Evolutionary conservation across 805 yeast genomes (phyloP).

Genomic region (Jamesozyma gamospora): DNA sequence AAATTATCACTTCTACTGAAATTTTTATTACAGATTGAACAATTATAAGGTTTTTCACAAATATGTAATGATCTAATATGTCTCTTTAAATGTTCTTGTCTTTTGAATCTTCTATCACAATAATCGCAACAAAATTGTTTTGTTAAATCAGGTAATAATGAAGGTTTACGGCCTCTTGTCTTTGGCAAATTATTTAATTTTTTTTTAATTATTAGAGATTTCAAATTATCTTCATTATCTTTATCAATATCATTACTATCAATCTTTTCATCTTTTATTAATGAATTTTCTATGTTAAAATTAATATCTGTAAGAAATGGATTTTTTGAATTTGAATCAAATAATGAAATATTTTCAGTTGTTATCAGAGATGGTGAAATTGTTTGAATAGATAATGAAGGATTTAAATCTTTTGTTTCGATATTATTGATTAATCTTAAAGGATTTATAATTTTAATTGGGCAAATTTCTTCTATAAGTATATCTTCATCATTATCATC

Average conservation of each 20-base stretch:
- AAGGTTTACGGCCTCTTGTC: slow-evolving; percentile 57
- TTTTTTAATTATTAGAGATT: background rate
- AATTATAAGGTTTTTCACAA: slow-evolving; percentile 59
- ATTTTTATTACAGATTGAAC: slow-evolving; percentile 50
- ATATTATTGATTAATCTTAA: slow-evolving; percentile 6
- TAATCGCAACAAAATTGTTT: slow-evolving; percentile 55
- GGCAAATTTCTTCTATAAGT: slow-evolving; percentile 10
- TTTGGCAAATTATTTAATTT: slow-evolving; percentile 21
- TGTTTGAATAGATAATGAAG: background rate
- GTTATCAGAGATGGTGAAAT: background rate
- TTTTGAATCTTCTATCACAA: slow-evolving; percentile 56
- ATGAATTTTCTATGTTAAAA: background rate
- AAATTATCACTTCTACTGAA: slow-evolving; percentile 60
- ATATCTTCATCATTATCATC: slow-evolving; percentile 4
- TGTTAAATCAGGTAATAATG: slow-evolving; percentile 43
- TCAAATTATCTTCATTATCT: background rate
- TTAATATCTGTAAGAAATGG: background rate
- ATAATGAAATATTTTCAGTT: background rate
- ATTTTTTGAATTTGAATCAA: background rate
- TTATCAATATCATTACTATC: too few relatives aligned
- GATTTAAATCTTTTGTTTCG: background rate
- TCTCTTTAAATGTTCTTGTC: slow-evolving; percentile 70
- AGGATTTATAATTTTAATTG: slow-evolving; percentile 10
- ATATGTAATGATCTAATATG: slow-evolving; percentile 68
- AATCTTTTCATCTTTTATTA: background rate